Conservation (phyloP, 768 basidiomycete species). For the Cantharellus anzutake region DNA sequence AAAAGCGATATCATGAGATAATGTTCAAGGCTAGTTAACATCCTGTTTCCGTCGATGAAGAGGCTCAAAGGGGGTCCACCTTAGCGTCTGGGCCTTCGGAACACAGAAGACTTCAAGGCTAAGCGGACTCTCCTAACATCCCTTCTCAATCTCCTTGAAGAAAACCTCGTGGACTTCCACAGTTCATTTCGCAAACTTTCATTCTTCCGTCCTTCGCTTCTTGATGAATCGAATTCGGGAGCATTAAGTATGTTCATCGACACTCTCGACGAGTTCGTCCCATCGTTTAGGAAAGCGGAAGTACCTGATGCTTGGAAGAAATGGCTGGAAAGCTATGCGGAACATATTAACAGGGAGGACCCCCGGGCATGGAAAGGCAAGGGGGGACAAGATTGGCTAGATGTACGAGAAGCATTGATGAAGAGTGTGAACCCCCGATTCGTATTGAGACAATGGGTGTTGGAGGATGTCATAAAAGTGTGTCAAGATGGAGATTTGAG, state of each 20-base stretch:
- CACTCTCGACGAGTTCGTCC: not conserved
- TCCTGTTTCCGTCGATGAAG: too few relatives aligned
- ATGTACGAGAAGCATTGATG: constrained; percentile 33
- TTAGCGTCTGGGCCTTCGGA: constrained; percentile 64
- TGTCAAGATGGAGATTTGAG: constrained; percentile 49
- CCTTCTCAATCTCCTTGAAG: constrained; percentile 55
- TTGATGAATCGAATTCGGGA: constrained; percentile 13
- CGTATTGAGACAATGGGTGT: constrained; percentile 83
- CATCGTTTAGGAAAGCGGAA: constrained; percentile 24
- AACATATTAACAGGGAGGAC: constrained; percentile 35
- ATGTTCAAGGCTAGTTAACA: constrained; percentile 41
- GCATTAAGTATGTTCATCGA: not conserved
- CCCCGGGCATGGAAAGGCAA: constrained; percentile 24
- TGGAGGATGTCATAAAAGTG: constrained; percentile 82
- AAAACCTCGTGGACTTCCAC: constrained; percentile 72
- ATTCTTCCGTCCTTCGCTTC: constrained; percentile 31
- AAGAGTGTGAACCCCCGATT: constrained; percentile 70
- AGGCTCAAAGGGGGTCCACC: not conserved
- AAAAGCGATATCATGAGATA: constrained; percentile 41
- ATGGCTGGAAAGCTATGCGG: constrained; percentile 49
- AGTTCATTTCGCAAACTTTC: constrained; percentile 59
- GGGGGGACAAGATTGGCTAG: constrained; percentile 17
- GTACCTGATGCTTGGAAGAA: constrained; percentile 27
- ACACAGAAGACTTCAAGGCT: constrained; percentile 31
- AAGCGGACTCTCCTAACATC: constrained; percentile 39